Evolutionary conservation across 495 filamentous ascomycete species (phyloP), one percentile per base, ranked within the genome.

Genomic region (Neurospora sp.): DNA sequence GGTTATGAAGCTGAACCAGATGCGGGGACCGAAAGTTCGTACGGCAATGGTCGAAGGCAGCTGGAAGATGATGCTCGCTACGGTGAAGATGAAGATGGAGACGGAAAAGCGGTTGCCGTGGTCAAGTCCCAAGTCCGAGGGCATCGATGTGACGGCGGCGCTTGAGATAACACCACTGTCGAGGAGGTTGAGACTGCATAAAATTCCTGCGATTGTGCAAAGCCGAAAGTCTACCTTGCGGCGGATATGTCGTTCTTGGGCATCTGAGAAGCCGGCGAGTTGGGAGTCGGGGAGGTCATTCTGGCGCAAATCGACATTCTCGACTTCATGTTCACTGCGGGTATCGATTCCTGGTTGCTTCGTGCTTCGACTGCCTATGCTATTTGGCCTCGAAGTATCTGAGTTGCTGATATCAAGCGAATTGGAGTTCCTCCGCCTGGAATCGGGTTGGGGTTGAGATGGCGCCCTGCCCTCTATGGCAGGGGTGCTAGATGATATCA

Each of bases 11-110:
- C 88, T 81, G 76, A 94, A 93, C 90, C 88, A 93, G 54, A 89
- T 72, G 31, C 92, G 85, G 1, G 92, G 92, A 14, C 92, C 91
- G 69, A 92, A 83, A 8, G 88, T 84, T 40, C 92, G 86, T 46
- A 93, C 90, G 6, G 90, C 89, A 27, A 93, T 83, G 3, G 92
- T 94, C 39, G 89, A 90, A 0, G 92, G 92, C 18, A 95, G 83
- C 78, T 95, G 92, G 77, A 92, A 93, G 31, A 87, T 86, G 62
- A 95, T 91, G 78, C 88, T 91, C 14, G 90, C 86, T 73, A 93
- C 86, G 38, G 92, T 93, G 83, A 93, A 93, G 78, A 93, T 92
- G 80, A 95, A 91, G 71, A 95, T 94, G 37, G 90, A 85, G 18
- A 93, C 87, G 10, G 89, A 91, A 80, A 91, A 92, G 23, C 89